Evolutionary conservation across 106 monocot species (phyloP), one percentile per base, ranked within the genome.

Genomic region (Apostasia ramifera): DNA sequence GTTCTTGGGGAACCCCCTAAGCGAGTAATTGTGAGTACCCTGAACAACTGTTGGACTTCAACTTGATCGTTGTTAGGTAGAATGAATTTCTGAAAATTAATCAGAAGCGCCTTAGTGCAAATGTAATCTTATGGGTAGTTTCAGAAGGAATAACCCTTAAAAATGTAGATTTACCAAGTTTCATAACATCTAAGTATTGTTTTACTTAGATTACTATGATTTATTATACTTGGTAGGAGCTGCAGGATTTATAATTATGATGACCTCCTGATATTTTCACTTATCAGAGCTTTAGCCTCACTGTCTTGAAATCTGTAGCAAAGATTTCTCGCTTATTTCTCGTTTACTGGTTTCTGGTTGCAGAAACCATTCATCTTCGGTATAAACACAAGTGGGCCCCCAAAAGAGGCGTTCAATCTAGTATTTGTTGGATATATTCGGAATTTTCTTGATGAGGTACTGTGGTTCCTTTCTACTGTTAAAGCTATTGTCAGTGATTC

Each of bases 351-450:
- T 26, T 26, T 26, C 37, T 81, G 73, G 55, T 63, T 75, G 78
- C 66, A 85, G 88, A 61, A 76, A 55, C 41, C 46, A 50, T 15
- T 39, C 61, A 38, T 82, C 6, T 42, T 85, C 40, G 79, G 73
- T 66, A 42, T 61, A 41, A 62, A 65, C 15, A 26, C 60, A 40
- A 64, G 57, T 43, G 49, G 50, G 43, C 5, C 40, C 5, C 57
- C 42, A 4, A 74, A 66, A 39, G 82, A 85, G 65, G 6, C 53
- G 40, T 52, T 85, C 47, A 69, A 68, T 58, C 66, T 88, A 57
- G 49, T 85, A 5, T 26, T 88, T 37, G 71, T 88, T 69, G 88
- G 88, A 11, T 88, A 85, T 71, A 77, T 85, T 2, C 64, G 88
- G 60, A 69, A 82, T 40, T 70, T 85, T 44, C 59, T 61, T 56